Conservation (phyloP, 805 yeast genomes). For the Spathaspora boniae region DNA sequence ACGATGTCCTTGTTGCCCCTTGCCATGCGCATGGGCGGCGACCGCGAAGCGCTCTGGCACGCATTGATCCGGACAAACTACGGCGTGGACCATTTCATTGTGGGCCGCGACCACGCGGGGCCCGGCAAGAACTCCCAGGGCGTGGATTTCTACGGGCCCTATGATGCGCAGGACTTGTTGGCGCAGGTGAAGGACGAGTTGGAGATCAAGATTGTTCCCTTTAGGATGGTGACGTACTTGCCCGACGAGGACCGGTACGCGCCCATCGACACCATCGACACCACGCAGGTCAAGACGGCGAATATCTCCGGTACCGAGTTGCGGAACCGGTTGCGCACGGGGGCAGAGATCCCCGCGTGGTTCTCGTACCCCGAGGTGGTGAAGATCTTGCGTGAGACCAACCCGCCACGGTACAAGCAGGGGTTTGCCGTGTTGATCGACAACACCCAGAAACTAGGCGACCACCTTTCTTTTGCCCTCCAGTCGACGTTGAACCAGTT, state of each 20-base stretch:
- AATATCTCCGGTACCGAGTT: constrained; percentile 95
- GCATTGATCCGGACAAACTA: constrained; percentile 94
- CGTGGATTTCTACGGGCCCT: constrained; percentile 93
- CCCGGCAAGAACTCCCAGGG: constrained; percentile 89
- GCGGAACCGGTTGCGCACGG: constrained; percentile 81
- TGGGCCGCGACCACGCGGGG: constrained; percentile 98
- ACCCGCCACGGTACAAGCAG: constrained; percentile 87
- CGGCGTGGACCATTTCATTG: constrained; percentile 96
- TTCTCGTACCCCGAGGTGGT: constrained; percentile 97
- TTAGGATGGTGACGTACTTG: constrained; percentile 93
- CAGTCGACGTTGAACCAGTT: constrained; percentile 89
- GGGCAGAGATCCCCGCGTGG: constrained; percentile 92
- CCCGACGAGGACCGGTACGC: constrained; percentile 95
- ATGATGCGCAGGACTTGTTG: constrained; percentile 91
- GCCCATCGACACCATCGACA: constrained; percentile 88
- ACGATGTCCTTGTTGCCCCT: constrained; percentile 82
- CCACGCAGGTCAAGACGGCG: constrained; percentile 68
- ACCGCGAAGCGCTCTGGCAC: constrained; percentile 97
- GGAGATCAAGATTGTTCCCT: constrained; percentile 88
- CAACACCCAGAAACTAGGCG: constrained; percentile 42
- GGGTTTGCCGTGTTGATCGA: constrained; percentile 73
- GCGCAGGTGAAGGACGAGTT: constrained; percentile 72
- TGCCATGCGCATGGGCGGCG: constrained; percentile 99
- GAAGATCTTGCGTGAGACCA: constrained; percentile 80
- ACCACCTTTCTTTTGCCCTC: constrained; percentile 69